Base-by-base conservation (phyloP, 768 basidiomycete genomes). In the Serendipita sp. region DNA sequence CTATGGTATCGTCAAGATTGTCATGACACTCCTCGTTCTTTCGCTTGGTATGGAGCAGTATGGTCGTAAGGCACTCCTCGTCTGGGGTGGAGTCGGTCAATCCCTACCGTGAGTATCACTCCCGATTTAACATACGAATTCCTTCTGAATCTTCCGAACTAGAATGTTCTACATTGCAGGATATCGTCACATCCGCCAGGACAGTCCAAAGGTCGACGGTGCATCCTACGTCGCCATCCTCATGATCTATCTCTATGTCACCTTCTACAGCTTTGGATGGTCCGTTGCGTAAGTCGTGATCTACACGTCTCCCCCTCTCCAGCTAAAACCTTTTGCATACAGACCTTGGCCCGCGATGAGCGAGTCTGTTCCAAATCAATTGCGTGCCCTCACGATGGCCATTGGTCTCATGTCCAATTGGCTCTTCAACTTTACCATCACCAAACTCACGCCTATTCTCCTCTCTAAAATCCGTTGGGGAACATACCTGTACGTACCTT, bases 21-120 rank as follows among this genome's bases (percentile, higher is more conserved):
- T 86, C 15, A 82, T 85, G 0, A 88, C 87, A 0, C 65, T 79
- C 1, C 45, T 88, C 65, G 88, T 86, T 72, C 79, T 89, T 24
- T 83, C 83, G 73, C 79, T 84, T 72, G 75, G 83, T 37, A 84
- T 85, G 62, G 88, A 90, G 67, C 75, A 78, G 18, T 74, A 88
- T 0, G 88, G 88, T 1, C 83, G 88, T 10, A 86, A 82, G 69
- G 72, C 68, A 51, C 81, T 78, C 64, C 72, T 83, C 16, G 73
- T 83, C 47, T 72, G 78, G 45, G 80, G 80, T 11, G 79, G 79
- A 24, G 65, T 80, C 3, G 79, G 80, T 3, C 82, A 82, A 67
- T 76, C 76, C 3, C 65, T 72, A 7, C 54, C 64, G 65, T 66
- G 46, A 24, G 65, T 45, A 30, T 2, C 35, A 16, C 60, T 15